Percentiles rank a stretch among this genome's conserved stretches.
These are phyloP conservation scores for Phanerochaete carnosa DNA, from an alignment of 768 basidiomycete genomes.

Conservation along the genomic window DNA sequence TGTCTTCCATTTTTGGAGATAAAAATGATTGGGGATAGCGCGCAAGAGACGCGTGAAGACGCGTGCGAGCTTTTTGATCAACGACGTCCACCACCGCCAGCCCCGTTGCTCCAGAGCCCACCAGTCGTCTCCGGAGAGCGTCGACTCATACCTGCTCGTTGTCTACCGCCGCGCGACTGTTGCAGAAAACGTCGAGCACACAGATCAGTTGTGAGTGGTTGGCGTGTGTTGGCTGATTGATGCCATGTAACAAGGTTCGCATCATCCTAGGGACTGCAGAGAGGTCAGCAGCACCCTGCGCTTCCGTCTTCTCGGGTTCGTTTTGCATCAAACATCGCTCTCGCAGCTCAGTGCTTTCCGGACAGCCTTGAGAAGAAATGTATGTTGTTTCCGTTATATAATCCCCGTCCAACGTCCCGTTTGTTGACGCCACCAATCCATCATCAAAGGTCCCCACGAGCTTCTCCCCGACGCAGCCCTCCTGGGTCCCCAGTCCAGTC, in stretches of 20 bases:
- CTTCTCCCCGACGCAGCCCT: constrained; percentile 6
- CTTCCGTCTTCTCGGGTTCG: constrained; percentile 12
- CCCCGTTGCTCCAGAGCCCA: background rate
- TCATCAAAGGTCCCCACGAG: constrained; percentile 9
- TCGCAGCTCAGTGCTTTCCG: constrained; percentile 20
- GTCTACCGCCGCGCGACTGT: background rate
- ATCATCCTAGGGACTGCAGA: background rate
- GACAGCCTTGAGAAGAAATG: constrained; percentile 23
- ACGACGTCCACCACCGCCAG: constrained; percentile 4
- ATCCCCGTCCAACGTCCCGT: constrained; percentile 11
- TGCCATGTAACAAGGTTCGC: constrained; percentile 1
- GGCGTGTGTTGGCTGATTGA: background rate
- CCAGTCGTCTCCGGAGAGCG: background rate
- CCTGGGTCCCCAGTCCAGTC: constrained; percentile 8
- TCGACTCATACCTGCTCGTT: background rate
- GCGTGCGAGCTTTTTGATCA: constrained; percentile 8
- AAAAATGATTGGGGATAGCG: constrained; percentile 4
- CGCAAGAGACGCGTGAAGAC: constrained; percentile 4
- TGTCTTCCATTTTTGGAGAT: background rate
- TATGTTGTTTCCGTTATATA: constrained; percentile 19
- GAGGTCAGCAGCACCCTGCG: constrained; percentile 4
- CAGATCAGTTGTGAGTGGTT: background rate
- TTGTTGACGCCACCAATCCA: constrained; percentile 5
- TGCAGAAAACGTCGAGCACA: background rate
- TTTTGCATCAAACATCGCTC: constrained; percentile 24